Conservation (phyloP, 2,329 filamentous ascomycete genomes). For the Colletotrichum caudatum region DNA sequence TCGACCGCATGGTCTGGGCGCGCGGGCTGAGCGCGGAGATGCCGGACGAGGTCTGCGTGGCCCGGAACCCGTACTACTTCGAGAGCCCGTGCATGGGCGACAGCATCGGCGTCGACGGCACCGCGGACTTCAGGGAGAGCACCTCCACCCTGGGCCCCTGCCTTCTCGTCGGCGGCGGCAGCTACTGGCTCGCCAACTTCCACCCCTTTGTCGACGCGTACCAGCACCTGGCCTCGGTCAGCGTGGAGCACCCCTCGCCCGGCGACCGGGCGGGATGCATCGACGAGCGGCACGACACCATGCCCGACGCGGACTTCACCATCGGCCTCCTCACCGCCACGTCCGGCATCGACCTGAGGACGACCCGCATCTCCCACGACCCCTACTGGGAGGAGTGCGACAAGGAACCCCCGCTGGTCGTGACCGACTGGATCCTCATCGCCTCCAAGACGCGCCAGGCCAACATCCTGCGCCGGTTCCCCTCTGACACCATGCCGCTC, state of each 20-base stretch:
- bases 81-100: constrained; percentile 59
- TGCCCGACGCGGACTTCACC: constrained; percentile 48
- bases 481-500: constrained; percentile 50
- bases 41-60: constrained; percentile 56
- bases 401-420: constrained; percentile 55
- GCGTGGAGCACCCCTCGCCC: constrained; percentile 57
- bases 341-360: constrained; percentile 57
- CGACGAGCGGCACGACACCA: constrained; percentile 53
- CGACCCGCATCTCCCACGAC: constrained; percentile 58
- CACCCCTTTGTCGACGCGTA: constrained; percentile 58
- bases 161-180: constrained; percentile 52
- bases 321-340: constrained; percentile 55
- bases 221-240: constrained; percentile 46
- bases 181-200: constrained; percentile 59
- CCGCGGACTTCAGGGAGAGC: constrained; percentile 49
- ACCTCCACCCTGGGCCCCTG: constrained; percentile 59
- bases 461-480: constrained; percentile 58
- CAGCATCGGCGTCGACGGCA: constrained; percentile 55
- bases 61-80: constrained; percentile 59
- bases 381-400: constrained; percentile 59
- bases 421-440: constrained; percentile 60
- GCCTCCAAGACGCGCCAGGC: constrained; percentile 51
- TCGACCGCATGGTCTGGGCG: constrained; percentile 56
- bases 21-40: constrained; percentile 53
- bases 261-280: constrained; percentile 54